phyloP scores from a whole-genome alignment of 1,139 yeast genomes.

The Diutina ranongensis region DNA sequence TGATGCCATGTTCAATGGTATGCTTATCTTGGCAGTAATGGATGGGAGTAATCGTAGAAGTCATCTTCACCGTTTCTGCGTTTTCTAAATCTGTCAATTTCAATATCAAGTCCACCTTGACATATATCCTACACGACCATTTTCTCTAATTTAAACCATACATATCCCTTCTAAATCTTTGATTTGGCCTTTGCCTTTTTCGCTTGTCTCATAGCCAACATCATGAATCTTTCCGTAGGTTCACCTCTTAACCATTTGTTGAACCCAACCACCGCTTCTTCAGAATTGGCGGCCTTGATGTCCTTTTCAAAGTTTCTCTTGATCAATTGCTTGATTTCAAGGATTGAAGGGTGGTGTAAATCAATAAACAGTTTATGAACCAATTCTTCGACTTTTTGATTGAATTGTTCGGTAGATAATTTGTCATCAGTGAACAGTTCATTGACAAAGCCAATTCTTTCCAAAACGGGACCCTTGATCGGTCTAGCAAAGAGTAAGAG shows the following conservation, averaged over 20 bases:
- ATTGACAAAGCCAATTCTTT: slow-evolving; percentile 50
- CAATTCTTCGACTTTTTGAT: slow-evolving; percentile 35
- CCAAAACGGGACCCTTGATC: slow-evolving; percentile 48
- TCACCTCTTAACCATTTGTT: slow-evolving; percentile 60
- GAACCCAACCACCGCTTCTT: slow-evolving; percentile 60
- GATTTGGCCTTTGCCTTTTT: slow-evolving; percentile 58
- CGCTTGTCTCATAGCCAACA: slow-evolving; percentile 26
- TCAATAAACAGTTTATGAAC: slow-evolving; percentile 33
- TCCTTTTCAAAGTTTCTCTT: slow-evolving; percentile 35
- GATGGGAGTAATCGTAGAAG: too few relatives aligned
- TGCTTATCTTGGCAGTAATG: too few relatives aligned
- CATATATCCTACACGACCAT: too few relatives aligned
- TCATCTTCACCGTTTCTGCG: too few relatives aligned
- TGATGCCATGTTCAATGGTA: too few relatives aligned
- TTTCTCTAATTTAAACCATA: too few relatives aligned
- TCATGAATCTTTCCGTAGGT: slow-evolving; percentile 60
- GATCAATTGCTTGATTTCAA: slow-evolving; percentile 50
- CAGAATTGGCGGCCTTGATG: slow-evolving; percentile 44
- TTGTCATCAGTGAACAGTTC: slow-evolving; percentile 31
- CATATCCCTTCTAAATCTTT: slow-evolving; percentile 30
- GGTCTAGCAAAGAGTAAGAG: slow-evolving; percentile 63
- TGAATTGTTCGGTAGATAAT: slow-evolving; percentile 48
- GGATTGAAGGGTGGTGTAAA: slow-evolving; percentile 48
- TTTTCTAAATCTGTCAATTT: too few relatives aligned
- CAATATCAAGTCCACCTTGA: too few relatives aligned